Percentiles rank a stretch among this genome's conserved stretches.
Conservation (phyloP, 2,329 filamentous ascomycete species). For the Scedosporium minutisporum region DNA sequence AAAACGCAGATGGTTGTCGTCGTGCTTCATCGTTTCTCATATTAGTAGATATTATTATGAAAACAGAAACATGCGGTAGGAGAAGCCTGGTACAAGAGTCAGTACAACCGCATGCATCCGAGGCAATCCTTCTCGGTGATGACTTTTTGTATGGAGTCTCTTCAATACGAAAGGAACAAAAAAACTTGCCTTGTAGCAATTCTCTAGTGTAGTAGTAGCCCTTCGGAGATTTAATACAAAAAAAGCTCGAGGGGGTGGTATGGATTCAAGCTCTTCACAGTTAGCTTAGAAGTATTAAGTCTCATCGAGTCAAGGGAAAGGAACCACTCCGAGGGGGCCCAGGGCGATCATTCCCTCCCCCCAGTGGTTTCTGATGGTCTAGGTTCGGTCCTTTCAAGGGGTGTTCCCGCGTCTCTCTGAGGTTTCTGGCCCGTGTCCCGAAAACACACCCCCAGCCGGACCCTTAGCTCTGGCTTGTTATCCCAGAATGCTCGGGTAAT, state of each 20-base stretch:
- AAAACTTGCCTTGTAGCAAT: too few species aligned
- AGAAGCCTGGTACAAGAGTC: not conserved
- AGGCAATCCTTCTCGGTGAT: not conserved
- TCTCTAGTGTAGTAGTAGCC: too few species aligned
- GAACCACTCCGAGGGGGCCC: not conserved
- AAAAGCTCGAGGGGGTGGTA: too few species aligned
- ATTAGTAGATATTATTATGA: not conserved
- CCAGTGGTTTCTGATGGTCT: not conserved
- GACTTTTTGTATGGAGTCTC: not conserved
- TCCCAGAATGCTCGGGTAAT: not conserved
- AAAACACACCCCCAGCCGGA: not conserved
- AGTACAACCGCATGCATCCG: not conserved
- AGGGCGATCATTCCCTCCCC: not conserved
- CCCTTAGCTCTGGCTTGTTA: not conserved
- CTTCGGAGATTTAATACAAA: too few species aligned
- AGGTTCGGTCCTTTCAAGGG: not conserved
- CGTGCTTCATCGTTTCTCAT: not conserved
- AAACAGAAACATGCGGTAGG: not conserved
- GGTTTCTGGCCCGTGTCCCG: not conserved
- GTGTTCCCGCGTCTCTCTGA: not conserved
- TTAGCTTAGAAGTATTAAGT: too few species aligned
- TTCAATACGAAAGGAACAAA: not conserved
- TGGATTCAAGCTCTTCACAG: too few species aligned
- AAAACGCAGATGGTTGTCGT: not conserved
- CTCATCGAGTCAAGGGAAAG: not conserved